Percentiles rank a stretch among this genome's conserved stretches.
Conservation (phyloP, 352 stramenopile species). For the Phytophthora hybrid region DNA sequence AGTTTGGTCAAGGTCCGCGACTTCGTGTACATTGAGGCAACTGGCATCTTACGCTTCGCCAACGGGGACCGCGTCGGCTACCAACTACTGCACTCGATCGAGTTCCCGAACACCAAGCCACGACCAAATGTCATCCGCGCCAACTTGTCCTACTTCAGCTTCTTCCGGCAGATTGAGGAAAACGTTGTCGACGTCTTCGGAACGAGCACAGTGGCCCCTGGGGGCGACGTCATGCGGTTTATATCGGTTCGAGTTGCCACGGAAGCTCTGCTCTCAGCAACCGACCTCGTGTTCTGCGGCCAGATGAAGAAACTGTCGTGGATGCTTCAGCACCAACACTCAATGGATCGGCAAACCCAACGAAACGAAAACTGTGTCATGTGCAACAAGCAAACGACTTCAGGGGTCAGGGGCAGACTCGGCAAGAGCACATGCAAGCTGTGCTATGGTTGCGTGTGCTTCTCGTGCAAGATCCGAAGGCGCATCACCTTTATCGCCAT, state of each 20-base stretch:
- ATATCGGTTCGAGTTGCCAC: conserved; percentile 35
- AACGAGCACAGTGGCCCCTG: conserved; percentile 27
- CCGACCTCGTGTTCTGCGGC: conserved; percentile 47
- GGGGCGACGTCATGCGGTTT: conserved; percentile 42
- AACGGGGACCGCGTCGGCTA: conserved; percentile 45
- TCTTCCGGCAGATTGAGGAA: conserved; percentile 50
- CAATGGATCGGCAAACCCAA: conserved; percentile 14
- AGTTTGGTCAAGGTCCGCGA: conserved; percentile 36
- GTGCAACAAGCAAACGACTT: conserved; percentile 35
- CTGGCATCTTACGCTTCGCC: conserved; percentile 25
- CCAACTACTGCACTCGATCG: conserved; percentile 46
- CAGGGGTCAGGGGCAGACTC: conserved; percentile 12
- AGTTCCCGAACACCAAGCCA: conserved; percentile 48
- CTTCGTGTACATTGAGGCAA: conserved; percentile 48
- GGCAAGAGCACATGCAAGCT: conserved; percentile 31
- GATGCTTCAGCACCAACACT: conserved; percentile 30
- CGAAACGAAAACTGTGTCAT: conserved; percentile 32
- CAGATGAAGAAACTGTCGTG: conserved; percentile 69
- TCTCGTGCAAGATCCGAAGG: conserved; percentile 41
- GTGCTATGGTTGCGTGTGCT: conserved; percentile 40
- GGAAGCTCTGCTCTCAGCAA: conserved; percentile 40
- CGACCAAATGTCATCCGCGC: conserved; percentile 37
- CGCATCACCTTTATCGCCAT: conserved; percentile 44
- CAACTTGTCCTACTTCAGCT: conserved; percentile 47
- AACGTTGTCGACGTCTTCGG: conserved; percentile 49